phyloP scores from a whole-genome alignment of 169 alveolate genomes.

The Cryptosporidium canis region DNA sequence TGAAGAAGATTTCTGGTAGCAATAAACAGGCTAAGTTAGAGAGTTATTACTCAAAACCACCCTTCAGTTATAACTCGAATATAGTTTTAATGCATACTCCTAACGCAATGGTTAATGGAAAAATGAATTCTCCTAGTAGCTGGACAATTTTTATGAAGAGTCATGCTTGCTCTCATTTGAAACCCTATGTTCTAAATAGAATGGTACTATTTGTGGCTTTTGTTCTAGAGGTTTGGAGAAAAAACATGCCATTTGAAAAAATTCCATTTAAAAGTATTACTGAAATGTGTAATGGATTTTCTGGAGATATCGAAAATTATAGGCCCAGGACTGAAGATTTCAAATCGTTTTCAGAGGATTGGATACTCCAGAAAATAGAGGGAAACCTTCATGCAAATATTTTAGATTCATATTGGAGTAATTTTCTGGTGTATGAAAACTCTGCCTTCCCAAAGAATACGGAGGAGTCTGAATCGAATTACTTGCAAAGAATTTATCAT shows the following conservation, averaged over 20 bases:
- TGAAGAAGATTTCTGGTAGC: constrained; percentile 21
- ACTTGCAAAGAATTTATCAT: constrained; percentile 26
- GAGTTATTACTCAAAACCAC: constrained; percentile 39
- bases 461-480: constrained; percentile 39
- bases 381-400: background rate
- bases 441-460: constrained; percentile 45
- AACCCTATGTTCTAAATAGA: constrained; percentile 26
- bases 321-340: background rate
- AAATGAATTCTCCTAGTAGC: background rate
- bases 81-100: constrained; percentile 14
- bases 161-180: constrained; percentile 11
- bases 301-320: background rate
- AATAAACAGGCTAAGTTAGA: background rate
- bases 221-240: constrained; percentile 44
- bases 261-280: constrained; percentile 32
- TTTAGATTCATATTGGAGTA: constrained; percentile 38
- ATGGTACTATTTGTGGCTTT: constrained; percentile 45
- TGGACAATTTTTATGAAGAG: constrained; percentile 8
- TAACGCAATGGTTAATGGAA: constrained; percentile 5
- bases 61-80: constrained; percentile 18
- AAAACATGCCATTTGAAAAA: background rate
- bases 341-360: background rate
- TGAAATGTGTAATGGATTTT: constrained; percentile 26
- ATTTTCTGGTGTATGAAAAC: constrained; percentile 32
- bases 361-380: background rate